phyloP scores from a whole-genome alignment of 2,329 filamentous ascomycete species.

The Aspergillus sp. region DNA sequence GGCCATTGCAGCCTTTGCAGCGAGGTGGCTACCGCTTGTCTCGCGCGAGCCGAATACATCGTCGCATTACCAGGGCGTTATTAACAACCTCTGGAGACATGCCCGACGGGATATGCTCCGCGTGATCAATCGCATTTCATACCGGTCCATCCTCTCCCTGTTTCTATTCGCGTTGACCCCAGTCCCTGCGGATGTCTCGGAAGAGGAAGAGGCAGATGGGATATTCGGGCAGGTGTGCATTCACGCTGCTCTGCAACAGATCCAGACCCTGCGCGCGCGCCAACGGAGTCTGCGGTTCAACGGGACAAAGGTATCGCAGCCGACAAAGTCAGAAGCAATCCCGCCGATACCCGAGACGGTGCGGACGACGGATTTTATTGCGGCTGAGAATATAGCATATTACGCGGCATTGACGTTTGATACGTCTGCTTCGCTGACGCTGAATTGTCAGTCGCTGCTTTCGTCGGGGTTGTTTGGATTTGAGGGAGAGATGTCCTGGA shows the following conservation, averaged over 20 bases:
- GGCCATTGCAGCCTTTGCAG: conserved; percentile 28
- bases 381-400: conserved; percentile 41
- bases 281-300: conserved; percentile 44
- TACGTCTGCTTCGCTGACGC: conserved; percentile 42
- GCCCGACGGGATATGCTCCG: conserved; percentile 41
- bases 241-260: conserved; percentile 43
- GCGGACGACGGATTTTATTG: conserved; percentile 35
- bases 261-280: conserved; percentile 41
- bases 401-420: conserved; percentile 47
- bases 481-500: conserved; percentile 27
- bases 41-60: background rate
- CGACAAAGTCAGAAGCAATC: background rate
- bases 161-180: conserved; percentile 44
- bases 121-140: conserved; percentile 44
- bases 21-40: conserved; percentile 28
- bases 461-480: conserved; percentile 39
- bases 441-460: conserved; percentile 42
- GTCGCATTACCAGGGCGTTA: background rate
- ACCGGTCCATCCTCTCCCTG: conserved; percentile 43
- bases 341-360: conserved; percentile 23
- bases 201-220: conserved; percentile 44
- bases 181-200: conserved; percentile 41
- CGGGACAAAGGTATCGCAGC: conserved; percentile 40
- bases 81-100: conserved; percentile 33
- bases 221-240: conserved; percentile 43